Evolutionary conservation across 352 stramenopile genomes (phyloP).

Genomic region (Halophytophthora polymorphica): DNA sequence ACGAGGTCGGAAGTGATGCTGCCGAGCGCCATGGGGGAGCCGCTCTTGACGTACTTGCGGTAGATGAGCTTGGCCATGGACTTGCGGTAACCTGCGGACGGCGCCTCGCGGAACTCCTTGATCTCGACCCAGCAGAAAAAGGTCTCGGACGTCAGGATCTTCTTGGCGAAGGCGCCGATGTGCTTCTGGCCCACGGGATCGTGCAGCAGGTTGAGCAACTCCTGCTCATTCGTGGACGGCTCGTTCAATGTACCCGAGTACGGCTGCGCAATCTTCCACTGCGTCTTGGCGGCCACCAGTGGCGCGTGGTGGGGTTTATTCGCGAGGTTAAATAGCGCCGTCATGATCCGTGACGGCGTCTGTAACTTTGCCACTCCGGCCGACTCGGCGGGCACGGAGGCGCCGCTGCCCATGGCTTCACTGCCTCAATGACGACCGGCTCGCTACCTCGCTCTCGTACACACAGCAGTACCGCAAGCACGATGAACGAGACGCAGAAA

Average conservation of each 20-base stretch:
- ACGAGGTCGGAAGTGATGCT: conserved; percentile 76
- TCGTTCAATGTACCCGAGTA: conserved; percentile 42
- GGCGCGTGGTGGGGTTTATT: conserved; percentile 69
- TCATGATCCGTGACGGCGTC: conserved; percentile 44
- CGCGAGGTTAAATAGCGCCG: conserved; percentile 42
- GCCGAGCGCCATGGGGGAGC: conserved; percentile 67
- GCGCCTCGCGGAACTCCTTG: conserved; percentile 75
- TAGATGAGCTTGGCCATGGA: conserved; percentile 82
- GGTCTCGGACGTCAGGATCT: conserved; percentile 79
- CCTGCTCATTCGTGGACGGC: conserved; percentile 60
- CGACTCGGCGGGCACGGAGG: conserved; percentile 33
- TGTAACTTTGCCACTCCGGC: conserved; percentile 30
- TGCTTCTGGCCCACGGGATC: conserved; percentile 81
- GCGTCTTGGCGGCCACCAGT: conserved; percentile 71
- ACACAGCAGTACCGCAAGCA: no score
- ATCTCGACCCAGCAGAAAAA: conserved; percentile 88
- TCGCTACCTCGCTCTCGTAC: no score
- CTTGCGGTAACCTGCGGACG: conserved; percentile 62
- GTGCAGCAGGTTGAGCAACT: conserved; percentile 66
- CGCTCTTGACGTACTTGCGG: conserved; percentile 81
- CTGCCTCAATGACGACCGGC: no score
- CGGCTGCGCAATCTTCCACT: conserved; percentile 67
- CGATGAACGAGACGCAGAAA: no score
- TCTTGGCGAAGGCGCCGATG: conserved; percentile 77
- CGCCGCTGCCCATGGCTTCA: conserved; percentile 29